Evolutionary conservation across 2,329 filamentous ascomycete genomes (phyloP).

Genomic region (Chaetomium sp.): DNA sequence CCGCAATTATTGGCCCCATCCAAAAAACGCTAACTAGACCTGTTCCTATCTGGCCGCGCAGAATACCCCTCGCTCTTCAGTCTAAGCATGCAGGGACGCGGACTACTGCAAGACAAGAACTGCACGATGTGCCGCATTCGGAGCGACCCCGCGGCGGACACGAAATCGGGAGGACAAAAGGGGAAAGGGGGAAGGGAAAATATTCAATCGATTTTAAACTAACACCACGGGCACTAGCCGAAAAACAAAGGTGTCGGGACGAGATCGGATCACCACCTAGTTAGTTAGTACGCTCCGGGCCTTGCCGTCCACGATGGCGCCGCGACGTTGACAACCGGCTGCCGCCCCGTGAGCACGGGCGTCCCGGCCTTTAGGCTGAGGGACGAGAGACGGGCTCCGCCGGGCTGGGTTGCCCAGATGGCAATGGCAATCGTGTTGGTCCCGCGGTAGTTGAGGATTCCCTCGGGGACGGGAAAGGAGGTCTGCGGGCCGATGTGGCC

Average conservation of each 20-base stretch:
- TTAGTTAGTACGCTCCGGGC: slow-evolving; percentile 51
- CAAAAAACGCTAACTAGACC: slow-evolving; percentile 15
- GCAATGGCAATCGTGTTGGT: slow-evolving; percentile 69
- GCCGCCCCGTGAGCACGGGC: slow-evolving; percentile 54
- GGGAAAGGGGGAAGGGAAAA: slow-evolving; percentile 15
- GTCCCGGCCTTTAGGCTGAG: slow-evolving; percentile 53
- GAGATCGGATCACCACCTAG: not conserved
- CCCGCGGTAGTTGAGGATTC: slow-evolving; percentile 70
- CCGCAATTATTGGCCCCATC: slow-evolving; percentile 13
- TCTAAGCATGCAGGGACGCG: slow-evolving; percentile 10
- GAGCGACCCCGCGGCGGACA: not conserved
- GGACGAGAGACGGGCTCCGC: slow-evolving; percentile 58
- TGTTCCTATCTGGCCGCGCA: slow-evolving; percentile 21
- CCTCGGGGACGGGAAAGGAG: slow-evolving; percentile 71
- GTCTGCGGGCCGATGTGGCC: slow-evolving; percentile 77
- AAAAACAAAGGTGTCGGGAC: not conserved
- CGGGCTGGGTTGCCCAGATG: slow-evolving; percentile 65
- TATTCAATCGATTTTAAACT: not conserved
- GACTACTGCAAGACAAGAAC: not conserved
- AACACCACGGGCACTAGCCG: not conserved
- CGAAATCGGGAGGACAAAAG: not conserved
- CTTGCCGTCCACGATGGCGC: slow-evolving; percentile 51
- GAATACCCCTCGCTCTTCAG: not conserved
- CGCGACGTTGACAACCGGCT: slow-evolving; percentile 48
- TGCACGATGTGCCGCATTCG: not conserved